Evolutionary conservation across 1,284 basidiomycete species (phyloP), one percentile per base, ranked within the genome.

Genomic region (Malassezia slooffiae): DNA sequence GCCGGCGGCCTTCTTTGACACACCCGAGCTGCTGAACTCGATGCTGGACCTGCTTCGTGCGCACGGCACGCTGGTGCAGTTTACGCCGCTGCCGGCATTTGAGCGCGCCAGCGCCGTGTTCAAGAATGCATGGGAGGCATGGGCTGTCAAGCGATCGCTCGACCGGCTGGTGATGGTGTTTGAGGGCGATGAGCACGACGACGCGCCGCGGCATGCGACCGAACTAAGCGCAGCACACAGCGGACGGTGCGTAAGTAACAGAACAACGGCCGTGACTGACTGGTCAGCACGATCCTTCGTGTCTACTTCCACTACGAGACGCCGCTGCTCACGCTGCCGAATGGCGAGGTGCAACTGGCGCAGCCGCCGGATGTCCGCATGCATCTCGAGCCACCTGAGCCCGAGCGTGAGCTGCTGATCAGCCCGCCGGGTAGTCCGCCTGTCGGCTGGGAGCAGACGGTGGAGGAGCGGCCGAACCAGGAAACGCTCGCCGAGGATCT

Each of bases 341-440:
- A 36, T 7, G 41, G 41, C 11, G 36, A 38, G 20, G 33, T 23
- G n/a, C 20, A 34, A 5, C 16, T 34, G 10, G 24, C 40, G 17
- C 40, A 24, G 6, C 17, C 26, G 3, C 8, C 29, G 9, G 40
- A 38, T 8, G 21, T 23, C 1, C 17, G 27, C 12, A 29, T 30
- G n/a, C 34, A 22, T 16, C 32, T 48, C 1, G 41, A 31, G n/a
- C 46, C 41, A 27, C 46, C 46, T 1, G 21, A n/a, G 29, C 40
- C 46, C 2, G 46, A 43, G 36, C 40, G 40, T 2, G 37, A 97
- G 73, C 96, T 96, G 72, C 77, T 97, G 40, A 91, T 97, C 57
- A 95, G 89, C 0, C 91, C 91, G 1, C 93, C 93, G 1, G 93
- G 91, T n/a, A 90, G 86, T 0, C 91, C 93, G 0, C 91, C 91